phyloP scores from a whole-genome alignment of 2,329 filamentous ascomycete genomes.

The Exserohilum turcica region DNA sequence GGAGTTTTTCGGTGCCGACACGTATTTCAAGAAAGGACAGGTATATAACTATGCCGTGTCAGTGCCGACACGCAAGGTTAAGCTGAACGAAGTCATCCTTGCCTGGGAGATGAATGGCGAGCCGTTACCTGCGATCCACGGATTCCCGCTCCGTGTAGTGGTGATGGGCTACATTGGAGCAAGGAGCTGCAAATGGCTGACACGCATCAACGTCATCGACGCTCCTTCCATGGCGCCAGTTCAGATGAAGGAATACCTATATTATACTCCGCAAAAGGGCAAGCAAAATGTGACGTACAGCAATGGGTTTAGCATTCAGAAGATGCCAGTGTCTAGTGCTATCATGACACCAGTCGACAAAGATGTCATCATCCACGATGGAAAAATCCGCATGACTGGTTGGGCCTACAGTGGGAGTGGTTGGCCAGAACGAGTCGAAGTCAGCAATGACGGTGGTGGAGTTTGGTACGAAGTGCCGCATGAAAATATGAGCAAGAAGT shows the following conservation, averaged over 20 bases:
- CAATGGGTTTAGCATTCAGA: conserved; percentile 70
- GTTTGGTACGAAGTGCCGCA: conserved; percentile 68
- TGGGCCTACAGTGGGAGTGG: conserved; percentile 54
- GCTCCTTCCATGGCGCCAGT: conserved; percentile 64
- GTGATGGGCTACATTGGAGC: conserved; percentile 72
- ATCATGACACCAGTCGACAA: conserved; percentile 69
- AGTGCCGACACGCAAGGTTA: conserved; percentile 71
- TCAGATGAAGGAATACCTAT: conserved; percentile 69
- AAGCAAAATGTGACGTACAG: conserved; percentile 67
- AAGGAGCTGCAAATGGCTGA: conserved; percentile 66
- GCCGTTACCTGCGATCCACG: conserved; percentile 67
- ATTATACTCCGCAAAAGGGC: conserved; percentile 70
- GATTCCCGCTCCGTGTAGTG: conserved; percentile 65
- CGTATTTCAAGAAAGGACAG: conserved; percentile 71
- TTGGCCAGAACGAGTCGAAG: conserved; percentile 65
- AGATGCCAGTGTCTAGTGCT: conserved; percentile 71
- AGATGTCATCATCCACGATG: conserved; percentile 65
- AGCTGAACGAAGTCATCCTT: conserved; percentile 68
- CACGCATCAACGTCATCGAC: conserved; percentile 65
- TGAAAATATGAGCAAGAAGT: conserved; percentile 66
- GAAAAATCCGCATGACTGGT: conserved; percentile 60
- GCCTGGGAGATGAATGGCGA: conserved; percentile 75
- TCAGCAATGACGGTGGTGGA: conserved; percentile 66
- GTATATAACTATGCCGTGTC: conserved; percentile 70
- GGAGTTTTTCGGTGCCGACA: conserved; percentile 72